Evolutionary conservation across 164 flowering plant species (phyloP), one percentile per base, ranked within the genome.

Genomic region (Berberis vulgaris): DNA sequence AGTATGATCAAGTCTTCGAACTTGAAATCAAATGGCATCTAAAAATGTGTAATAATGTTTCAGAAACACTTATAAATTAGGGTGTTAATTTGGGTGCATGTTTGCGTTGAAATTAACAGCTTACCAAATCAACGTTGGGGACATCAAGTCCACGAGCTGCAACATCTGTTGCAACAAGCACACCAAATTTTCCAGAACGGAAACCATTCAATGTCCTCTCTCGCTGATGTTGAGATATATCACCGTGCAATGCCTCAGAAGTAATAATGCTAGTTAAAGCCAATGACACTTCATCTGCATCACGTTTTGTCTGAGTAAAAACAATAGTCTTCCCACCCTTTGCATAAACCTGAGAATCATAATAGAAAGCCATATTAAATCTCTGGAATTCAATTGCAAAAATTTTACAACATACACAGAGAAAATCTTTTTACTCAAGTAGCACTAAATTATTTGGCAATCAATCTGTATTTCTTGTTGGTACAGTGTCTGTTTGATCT

Each of bases 71-170:
- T 26, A 26, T 26, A 26, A 26, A 26, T 26, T 26, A 26, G 26
- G 26, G 26, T 26, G 26, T 26, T 26, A 26, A 26, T 26, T 26
- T 26, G 26, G 26, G 26, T 52, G n/a, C 54, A 52, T 26, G 41
- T 8, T 7, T 8, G 26, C 43, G 50, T 49, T 9, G 2, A 5
- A 43, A 6, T 49, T 43, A 45, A 41, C 39, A 63, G 76, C 86
- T 79, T 69, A 94, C 99, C 71, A 94, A 76, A 77, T 94, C 99
- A 70, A 94, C 99, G 74, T 94, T 87, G 5, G 99, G 96, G 63
- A 94, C 91, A 76, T 94, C 99, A 70, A 94, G 97, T 59, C 99
- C 99, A 71, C 99, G 96, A 66, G 97, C 65, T 64, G 98, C 98
- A 78, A 94, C 98, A 82, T 94, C 97, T 59, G 98, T 94, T 55